Conservation (phyloP, 352 stramenopile species). For the Plasmopara halstedii region DNA sequence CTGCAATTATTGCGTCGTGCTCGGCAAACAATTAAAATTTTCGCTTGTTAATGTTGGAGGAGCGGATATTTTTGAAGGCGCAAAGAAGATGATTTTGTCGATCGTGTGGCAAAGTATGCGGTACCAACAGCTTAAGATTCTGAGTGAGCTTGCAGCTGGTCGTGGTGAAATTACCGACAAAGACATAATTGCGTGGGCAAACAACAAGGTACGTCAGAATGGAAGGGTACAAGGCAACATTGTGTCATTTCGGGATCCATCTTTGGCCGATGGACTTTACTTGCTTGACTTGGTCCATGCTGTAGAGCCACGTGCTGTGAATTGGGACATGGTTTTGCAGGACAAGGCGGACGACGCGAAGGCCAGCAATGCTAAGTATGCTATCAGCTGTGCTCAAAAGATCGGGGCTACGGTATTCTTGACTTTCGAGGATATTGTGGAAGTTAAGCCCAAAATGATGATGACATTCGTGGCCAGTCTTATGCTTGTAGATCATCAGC, state of each 20-base stretch:
- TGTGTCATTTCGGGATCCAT: constrained; percentile 74
- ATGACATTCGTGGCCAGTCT: constrained; percentile 85
- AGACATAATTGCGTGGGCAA: constrained; percentile 81
- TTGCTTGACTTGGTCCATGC: constrained; percentile 83
- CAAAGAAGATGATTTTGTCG: constrained; percentile 90
- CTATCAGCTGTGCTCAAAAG: constrained; percentile 89
- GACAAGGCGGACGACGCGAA: constrained; percentile 73
- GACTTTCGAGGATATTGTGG: constrained; percentile 91
- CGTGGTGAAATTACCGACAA: constrained; percentile 61
- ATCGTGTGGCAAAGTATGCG: constrained; percentile 94
- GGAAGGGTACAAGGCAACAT: constrained; percentile 73
- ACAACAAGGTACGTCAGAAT: constrained; percentile 67
- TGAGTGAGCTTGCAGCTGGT: constrained; percentile 50
- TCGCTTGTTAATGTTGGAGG: constrained; percentile 88
- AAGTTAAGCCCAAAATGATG: constrained; percentile 92
- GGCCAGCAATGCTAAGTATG: constrained; percentile 88
- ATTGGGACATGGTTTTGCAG: constrained; percentile 83
- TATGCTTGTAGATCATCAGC: constrained; percentile 73
- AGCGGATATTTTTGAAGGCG: constrained; percentile 88
- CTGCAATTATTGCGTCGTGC: constrained; percentile 85
- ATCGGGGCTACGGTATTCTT: constrained; percentile 90
- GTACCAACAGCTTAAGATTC: constrained; percentile 83
- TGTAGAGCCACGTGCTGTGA: constrained; percentile 81
- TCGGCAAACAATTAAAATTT: constrained; percentile 85
- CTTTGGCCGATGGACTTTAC: constrained; percentile 73